phyloP scores from a whole-genome alignment of 371 early-diverging fungal species.

The Mucor piriformis region DNA sequence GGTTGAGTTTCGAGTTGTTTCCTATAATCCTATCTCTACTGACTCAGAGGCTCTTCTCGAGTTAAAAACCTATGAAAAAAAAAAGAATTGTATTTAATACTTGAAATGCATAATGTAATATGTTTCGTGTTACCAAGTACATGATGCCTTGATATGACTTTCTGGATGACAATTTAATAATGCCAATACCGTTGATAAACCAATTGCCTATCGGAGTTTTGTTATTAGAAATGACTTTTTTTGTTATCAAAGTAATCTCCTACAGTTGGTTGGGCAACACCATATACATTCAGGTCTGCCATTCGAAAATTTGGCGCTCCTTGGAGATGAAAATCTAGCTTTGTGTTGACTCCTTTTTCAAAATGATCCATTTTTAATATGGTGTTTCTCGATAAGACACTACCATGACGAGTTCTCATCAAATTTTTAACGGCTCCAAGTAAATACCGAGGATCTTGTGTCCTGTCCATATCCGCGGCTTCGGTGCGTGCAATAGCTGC shows the following conservation, averaged over 20 bases:
- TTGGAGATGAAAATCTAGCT: constrained; percentile 65
- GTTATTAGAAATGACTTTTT: background rate
- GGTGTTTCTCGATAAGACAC: constrained; percentile 58
- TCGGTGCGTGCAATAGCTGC: background rate
- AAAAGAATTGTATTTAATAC: background rate
- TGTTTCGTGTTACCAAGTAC: constrained; percentile 38
- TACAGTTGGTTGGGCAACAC: constrained; percentile 72
- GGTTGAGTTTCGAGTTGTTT: background rate
- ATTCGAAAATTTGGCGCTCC: constrained; percentile 75
- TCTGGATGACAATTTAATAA: constrained; percentile 55
- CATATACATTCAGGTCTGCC: constrained; percentile 63
- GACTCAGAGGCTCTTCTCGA: constrained; percentile 69
- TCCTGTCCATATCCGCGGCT: background rate
- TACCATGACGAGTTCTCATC: constrained; percentile 49
- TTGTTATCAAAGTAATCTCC: background rate
- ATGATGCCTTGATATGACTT: constrained; percentile 24
- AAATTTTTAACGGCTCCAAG: constrained; percentile 35
- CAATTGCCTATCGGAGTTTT: constrained; percentile 34
- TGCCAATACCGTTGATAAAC: constrained; percentile 64
- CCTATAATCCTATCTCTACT: background rate
- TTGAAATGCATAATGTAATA: background rate
- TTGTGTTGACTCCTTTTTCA: constrained; percentile 57
- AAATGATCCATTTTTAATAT: constrained; percentile 73
- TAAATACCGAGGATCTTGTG: constrained; percentile 27
- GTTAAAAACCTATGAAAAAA: constrained; percentile 60